Percentiles rank a stretch among this genome's conserved stretches.
phyloP scores from a whole-genome alignment of 2,329 filamentous ascomycete species.

The Arthrobotrys conoides region DNA sequence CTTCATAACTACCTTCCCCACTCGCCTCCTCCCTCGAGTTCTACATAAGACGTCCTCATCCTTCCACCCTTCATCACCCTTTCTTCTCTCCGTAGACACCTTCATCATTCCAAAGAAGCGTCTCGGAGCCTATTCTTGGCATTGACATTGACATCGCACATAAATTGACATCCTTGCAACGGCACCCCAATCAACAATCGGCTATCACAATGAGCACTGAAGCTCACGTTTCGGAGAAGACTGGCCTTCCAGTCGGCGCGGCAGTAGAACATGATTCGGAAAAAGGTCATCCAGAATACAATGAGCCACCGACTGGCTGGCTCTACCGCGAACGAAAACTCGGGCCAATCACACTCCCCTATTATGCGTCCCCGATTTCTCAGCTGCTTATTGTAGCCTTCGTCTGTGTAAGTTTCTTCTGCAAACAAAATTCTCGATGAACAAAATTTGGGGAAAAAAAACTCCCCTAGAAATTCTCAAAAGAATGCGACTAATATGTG shows the following conservation, averaged over 20 bases:
- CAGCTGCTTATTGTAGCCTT: conserved; percentile 80
- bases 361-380: conserved; percentile 80
- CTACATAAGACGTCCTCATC: conserved; percentile 54
- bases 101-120: neutral
- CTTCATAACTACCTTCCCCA: conserved; percentile 49
- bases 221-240: conserved; percentile 42
- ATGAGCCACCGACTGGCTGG: conserved; percentile 73
- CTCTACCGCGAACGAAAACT: conserved; percentile 77
- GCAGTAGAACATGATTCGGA: conserved; percentile 48
- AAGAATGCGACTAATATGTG: conserved; percentile 70
- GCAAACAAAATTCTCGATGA: conserved; percentile 68
- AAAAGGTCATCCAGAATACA: conserved; percentile 22
- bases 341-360: conserved; percentile 72
- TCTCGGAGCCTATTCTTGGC: conserved; percentile 19
- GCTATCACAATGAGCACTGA: conserved; percentile 42
- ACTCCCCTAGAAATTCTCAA: neutral
- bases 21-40: conserved; percentile 36
- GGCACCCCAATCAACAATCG: neutral
- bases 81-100: conserved; percentile 42
- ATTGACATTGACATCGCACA: conserved; percentile 21
- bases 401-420: conserved; percentile 69
- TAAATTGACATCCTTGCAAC: conserved; percentile 16
- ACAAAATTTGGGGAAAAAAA: neutral
- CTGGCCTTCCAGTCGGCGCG: conserved; percentile 34
- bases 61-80: conserved; percentile 31